Evolutionary conservation across 371 early-diverging fungal genomes (phyloP).

Genomic region (Lichtheimia ramosa): DNA sequence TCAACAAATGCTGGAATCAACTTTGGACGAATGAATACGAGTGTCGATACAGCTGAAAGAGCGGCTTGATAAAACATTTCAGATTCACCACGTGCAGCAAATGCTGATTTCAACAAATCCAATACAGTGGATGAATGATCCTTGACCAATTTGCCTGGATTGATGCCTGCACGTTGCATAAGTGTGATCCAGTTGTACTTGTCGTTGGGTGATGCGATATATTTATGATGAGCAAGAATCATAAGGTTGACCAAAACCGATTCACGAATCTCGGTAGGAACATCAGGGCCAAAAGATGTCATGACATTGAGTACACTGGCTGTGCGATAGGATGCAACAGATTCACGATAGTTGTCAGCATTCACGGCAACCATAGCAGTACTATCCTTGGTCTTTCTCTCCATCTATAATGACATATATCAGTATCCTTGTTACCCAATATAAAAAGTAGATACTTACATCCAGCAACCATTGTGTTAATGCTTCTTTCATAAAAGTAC

Average conservation of each 20-base stretch:
- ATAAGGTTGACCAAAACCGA: constrained; percentile 63
- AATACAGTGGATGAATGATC: constrained; percentile 39
- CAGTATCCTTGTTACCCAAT: too few species aligned
- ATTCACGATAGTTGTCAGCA: constrained; percentile 47
- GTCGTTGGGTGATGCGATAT: constrained; percentile 65
- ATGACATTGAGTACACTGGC: constrained; percentile 66
- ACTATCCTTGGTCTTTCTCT: constrained; percentile 52
- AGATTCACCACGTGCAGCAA: constrained; percentile 31
- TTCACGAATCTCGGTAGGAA: constrained; percentile 38
- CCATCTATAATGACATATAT: constrained; percentile 23
- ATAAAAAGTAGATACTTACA: constrained; percentile 18
- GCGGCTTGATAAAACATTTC: constrained; percentile 56
- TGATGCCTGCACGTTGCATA: constrained; percentile 70
- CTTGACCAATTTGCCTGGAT: constrained; percentile 71
- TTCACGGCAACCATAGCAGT: constrained; percentile 54
- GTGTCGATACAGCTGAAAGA: constrained; percentile 52
- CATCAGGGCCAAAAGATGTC: constrained; percentile 47
- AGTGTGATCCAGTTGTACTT: constrained; percentile 85
- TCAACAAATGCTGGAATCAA: constrained; percentile 48
- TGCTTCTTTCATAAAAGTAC: constrained; percentile 44
- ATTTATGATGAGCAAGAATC: constrained; percentile 73
- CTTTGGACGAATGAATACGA: constrained; percentile 60
- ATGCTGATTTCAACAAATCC: constrained; percentile 39
- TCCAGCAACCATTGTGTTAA: constrained; percentile 58
- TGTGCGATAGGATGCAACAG: constrained; percentile 50